Percentiles rank a stretch among this genome's conserved stretches.
These are phyloP conservation scores for Stachybotrys chartarum DNA, from an alignment of 2,329 filamentous ascomycete genomes.

Conservation along the genomic window DNA sequence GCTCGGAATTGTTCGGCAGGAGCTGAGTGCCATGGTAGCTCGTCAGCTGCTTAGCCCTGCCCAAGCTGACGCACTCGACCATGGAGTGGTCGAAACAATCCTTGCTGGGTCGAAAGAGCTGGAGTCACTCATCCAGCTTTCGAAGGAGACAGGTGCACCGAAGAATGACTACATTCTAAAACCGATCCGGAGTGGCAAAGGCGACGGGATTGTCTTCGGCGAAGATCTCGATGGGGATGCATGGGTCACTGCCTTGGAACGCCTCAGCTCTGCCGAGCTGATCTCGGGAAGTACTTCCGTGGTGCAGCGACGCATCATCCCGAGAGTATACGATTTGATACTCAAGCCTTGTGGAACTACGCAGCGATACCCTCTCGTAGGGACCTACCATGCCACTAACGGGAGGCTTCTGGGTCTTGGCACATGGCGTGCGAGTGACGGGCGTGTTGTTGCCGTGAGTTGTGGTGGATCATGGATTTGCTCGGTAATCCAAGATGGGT, in stretches of 20 bases:
- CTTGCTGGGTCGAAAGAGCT: conserved; percentile 21
- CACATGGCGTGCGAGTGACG: conserved; percentile 20
- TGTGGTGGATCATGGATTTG: conserved; percentile 25
- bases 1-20: conserved; percentile 29
- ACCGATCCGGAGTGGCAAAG: conserved; percentile 29
- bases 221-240: conserved; percentile 20
- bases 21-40: conserved; percentile 18
- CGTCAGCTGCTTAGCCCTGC: conserved; percentile 15
- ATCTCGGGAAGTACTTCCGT: conserved; percentile 12
- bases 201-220: conserved; percentile 31
- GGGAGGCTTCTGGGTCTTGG: conserved; percentile 21
- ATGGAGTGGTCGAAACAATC: conserved; percentile 24
- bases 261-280: conserved; percentile 5
- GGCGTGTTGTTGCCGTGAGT: conserved; percentile 22
- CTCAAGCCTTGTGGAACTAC: conserved; percentile 15
- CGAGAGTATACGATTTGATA: conserved; percentile 23
- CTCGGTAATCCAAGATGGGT: conserved; percentile 16
- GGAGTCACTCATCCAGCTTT: conserved; percentile 9
- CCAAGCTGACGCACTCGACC: conserved; percentile 17
- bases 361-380: conserved; percentile 21
- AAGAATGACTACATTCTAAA: conserved; percentile 27
- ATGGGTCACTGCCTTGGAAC: conserved; percentile 18
- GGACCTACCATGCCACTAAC: conserved; percentile 23
- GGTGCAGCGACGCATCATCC: conserved; percentile 21
- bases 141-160: conserved; percentile 4